A percentile compares a stretch with the other conserved stretches of the same genome.
These are phyloP conservation scores for Aspergillus japonicus DNA, from an alignment of 2,329 filamentous ascomycete genomes.

Conservation along the genomic window DNA sequence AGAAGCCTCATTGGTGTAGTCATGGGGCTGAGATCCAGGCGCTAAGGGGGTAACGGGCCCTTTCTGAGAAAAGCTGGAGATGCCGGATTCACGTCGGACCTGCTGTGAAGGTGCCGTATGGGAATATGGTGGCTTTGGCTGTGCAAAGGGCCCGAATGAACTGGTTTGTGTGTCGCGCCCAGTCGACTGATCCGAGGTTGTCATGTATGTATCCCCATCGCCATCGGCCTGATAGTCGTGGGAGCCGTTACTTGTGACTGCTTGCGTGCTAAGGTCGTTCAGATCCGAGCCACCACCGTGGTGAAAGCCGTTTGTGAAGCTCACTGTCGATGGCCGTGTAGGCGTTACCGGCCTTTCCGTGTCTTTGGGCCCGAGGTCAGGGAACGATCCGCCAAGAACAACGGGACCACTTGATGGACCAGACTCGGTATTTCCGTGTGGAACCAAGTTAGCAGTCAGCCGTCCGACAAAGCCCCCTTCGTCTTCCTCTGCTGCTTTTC, in stretches of 20 bases:
- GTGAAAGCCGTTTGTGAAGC: slow-evolving; percentile 57
- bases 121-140: slow-evolving; percentile 47
- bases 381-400: slow-evolving; percentile 64
- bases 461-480: slow-evolving; percentile 44
- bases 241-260: slow-evolving; percentile 58
- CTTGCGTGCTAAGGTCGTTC: slow-evolving; percentile 34
- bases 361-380: slow-evolving; percentile 51
- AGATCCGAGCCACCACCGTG: slow-evolving; percentile 42
- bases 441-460: slow-evolving; percentile 52
- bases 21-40: slow-evolving; percentile 56
- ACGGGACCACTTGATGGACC: slow-evolving; percentile 52
- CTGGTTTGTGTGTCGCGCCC: slow-evolving; percentile 46
- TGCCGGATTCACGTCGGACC: slow-evolving; percentile 45
- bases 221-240: slow-evolving; percentile 43
- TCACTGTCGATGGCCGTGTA: slow-evolving; percentile 50
- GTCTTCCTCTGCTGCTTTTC: slow-evolving; percentile 39
- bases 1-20: slow-evolving; percentile 81
- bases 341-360: slow-evolving; percentile 55
- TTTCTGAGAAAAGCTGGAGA: slow-evolving; percentile 50
- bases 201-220: slow-evolving; percentile 63
- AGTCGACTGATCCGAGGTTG: slow-evolving; percentile 45
- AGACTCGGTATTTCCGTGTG: slow-evolving; percentile 54
- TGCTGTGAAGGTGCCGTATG: slow-evolving; percentile 49
- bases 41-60: slow-evolving; percentile 58
- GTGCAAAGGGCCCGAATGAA: slow-evolving; percentile 52